These are phyloP conservation scores for Nothopassalora personata DNA, from an alignment of 2,329 filamentous ascomycete species.

Conservation along the genomic window DNA sequence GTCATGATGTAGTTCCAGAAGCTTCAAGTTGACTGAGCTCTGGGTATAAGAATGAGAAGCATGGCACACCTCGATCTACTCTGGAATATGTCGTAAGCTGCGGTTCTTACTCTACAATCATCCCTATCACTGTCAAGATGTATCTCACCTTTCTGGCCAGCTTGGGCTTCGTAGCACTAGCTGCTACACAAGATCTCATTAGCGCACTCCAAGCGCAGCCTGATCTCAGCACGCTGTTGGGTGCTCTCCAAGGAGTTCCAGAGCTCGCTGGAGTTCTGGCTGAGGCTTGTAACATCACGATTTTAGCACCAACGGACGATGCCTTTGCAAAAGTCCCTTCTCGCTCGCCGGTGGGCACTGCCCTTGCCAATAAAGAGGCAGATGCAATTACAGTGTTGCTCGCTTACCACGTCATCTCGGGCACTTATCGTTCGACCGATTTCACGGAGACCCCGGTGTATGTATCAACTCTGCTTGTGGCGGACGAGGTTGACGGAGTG, in stretches of 20 bases:
- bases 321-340: constrained; percentile 49
- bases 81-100: too few relatives aligned
- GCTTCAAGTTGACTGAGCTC: background rate
- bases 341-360: constrained; percentile 3
- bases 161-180: background rate
- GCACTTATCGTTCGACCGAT: constrained; percentile 2
- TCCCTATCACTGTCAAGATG: background rate
- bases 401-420: constrained; percentile 11
- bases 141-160: background rate
- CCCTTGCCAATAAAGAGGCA: constrained; percentile 1
- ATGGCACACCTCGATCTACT: background rate
- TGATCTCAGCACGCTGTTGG: constrained; percentile 14
- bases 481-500: constrained; percentile 24
- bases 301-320: constrained; percentile 57
- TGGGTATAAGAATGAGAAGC: background rate
- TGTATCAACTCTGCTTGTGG: constrained; percentile 4
- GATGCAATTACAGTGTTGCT: constrained; percentile 5
- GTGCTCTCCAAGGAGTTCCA: constrained; percentile 18
- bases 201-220: constrained; percentile 9
- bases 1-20: background rate
- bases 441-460: constrained; percentile 1
- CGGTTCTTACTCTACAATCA: background rate
- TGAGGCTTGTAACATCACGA: constrained; percentile 46
- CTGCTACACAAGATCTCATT: constrained; percentile 12
- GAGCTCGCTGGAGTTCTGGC: constrained; percentile 12